phyloP scores from a whole-genome alignment of 176 grass and related monocot genomes.

The Oropetium thomaeum region DNA sequence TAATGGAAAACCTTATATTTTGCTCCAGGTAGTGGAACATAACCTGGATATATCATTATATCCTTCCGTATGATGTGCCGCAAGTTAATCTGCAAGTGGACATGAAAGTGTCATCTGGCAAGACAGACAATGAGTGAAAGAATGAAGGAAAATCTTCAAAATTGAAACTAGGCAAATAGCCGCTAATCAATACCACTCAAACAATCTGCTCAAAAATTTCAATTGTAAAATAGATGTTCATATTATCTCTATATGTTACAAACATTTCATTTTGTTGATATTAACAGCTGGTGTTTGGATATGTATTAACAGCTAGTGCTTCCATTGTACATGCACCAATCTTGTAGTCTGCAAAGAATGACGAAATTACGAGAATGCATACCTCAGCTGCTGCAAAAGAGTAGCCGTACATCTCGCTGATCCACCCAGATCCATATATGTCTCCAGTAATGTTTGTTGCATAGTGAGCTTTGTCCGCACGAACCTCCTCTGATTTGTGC shows the following conservation, averaged over 20 bases:
- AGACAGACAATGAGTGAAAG: not conserved
- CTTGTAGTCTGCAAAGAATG: not conserved
- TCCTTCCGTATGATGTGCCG: constrained; percentile 76
- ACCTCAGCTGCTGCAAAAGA: constrained; percentile 96
- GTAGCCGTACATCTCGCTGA: constrained; percentile 99
- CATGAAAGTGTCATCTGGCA: constrained; percentile 17
- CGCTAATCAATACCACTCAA: not conserved
- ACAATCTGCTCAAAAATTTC: constrained; percentile 16
- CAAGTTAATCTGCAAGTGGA: constrained; percentile 70
- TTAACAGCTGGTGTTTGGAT: not conserved
- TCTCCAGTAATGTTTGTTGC: constrained; percentile 96
- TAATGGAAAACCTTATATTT: constrained; percentile 94
- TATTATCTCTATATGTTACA: not conserved
- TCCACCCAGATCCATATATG: constrained; percentile 93
- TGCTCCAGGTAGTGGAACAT: constrained; percentile 60
- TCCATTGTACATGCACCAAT: constrained; percentile 2
- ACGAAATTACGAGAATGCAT: constrained; percentile 28
- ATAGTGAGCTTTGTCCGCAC: constrained; percentile 89
- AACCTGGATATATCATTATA: constrained; percentile 96
- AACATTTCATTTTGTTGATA: not conserved
- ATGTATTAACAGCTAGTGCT: not conserved
- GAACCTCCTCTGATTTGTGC: constrained; percentile 93
- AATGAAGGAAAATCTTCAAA: not conserved
- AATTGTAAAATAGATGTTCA: not conserved
- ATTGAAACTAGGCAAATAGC: constrained; percentile 7